phyloP scores from a whole-genome alignment of 2,329 filamentous ascomycete genomes.

The Alternaria metachromatica region DNA sequence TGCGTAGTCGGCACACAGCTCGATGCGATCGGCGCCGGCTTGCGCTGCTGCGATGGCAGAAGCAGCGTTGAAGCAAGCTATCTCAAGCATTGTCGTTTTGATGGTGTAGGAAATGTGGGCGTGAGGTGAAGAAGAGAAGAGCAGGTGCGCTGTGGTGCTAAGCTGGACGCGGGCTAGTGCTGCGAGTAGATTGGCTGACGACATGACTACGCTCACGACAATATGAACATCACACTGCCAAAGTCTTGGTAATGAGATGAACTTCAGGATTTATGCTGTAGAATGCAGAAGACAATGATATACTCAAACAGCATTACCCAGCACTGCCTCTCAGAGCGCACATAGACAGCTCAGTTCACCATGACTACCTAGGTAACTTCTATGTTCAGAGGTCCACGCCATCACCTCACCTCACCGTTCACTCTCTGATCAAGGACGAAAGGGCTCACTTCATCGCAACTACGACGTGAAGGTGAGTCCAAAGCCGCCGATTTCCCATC shows the following conservation, averaged over 20 bases:
- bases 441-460: background rate
- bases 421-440: background rate
- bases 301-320: background rate
- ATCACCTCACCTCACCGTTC: background rate
- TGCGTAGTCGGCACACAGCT: constrained; percentile 55
- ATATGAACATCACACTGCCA: background rate
- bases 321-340: background rate
- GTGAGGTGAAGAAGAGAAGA: background rate
- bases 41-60: constrained; percentile 54
- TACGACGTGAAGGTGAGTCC: background rate
- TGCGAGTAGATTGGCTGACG: background rate
- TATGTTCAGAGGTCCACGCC: background rate
- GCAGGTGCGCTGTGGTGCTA: background rate
- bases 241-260: background rate
- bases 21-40: constrained; percentile 58
- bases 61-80: constrained; percentile 56
- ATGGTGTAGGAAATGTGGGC: too few relatives aligned
- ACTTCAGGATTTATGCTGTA: background rate
- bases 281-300: background rate
- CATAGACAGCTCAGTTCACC: background rate
- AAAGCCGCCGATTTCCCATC: background rate
- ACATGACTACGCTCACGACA: background rate
- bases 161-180: background rate
- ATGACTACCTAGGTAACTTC: background rate
- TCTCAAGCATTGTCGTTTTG: constrained; percentile 50